Percentiles rank a stretch among this genome's conserved stretches.
phyloP scores from a whole-genome alignment of 108 stramenopile species.

The Cyclotella atomus region DNA sequence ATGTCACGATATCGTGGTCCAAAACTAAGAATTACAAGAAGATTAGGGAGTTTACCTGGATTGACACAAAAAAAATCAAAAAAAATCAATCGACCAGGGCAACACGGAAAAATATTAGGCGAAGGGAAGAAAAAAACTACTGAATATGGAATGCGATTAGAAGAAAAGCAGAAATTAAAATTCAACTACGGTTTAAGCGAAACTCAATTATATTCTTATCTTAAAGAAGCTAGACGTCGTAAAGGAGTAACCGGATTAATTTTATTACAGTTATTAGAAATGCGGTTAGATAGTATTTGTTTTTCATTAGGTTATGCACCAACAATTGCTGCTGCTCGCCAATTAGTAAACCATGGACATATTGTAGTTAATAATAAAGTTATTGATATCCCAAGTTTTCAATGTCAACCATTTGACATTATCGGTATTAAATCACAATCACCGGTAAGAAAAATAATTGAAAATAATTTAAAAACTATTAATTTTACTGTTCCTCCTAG shows the following conservation, averaged over 20 bases:
- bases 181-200: no score
- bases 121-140: neutral
- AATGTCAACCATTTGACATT: conserved; percentile 1
- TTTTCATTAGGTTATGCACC: neutral
- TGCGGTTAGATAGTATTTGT: neutral
- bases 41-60: neutral
- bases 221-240: no score
- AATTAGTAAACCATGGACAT: conserved; percentile 8
- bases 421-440: neutral
- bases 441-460: neutral
- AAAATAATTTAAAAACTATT: neutral
- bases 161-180: no score
- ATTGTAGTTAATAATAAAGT: conserved; percentile 8
- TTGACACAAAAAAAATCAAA: neutral
- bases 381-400: conserved; percentile 8
- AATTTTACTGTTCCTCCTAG: neutral
- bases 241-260: no score
- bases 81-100: neutral
- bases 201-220: no score
- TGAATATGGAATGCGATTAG: neutral
- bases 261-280: no score
- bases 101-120: neutral
- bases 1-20: neutral
- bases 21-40: neutral
- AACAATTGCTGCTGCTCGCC: conserved; percentile 1